A percentile compares a stretch with the other conserved stretches of the same genome.
These are phyloP conservation scores for Apophysomyces elegans DNA, from an alignment of 371 early-diverging fungal species.

Conservation along the genomic window DNA sequence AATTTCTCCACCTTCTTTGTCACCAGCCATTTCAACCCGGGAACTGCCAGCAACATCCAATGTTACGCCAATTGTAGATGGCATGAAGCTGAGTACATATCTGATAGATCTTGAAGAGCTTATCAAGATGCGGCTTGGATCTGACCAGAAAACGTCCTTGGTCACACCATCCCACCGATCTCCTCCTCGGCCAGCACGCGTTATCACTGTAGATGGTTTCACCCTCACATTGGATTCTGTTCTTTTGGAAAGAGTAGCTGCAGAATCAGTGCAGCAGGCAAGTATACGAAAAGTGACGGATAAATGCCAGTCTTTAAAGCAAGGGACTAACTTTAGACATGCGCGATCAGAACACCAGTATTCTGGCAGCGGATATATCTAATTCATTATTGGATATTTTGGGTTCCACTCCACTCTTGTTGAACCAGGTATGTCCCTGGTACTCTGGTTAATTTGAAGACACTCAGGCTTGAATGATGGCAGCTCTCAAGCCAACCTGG, in stretches of 20 bases:
- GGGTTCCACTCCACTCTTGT: background rate
- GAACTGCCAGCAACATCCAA: background rate
- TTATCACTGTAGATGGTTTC: constrained; percentile 32
- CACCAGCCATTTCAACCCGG: background rate
- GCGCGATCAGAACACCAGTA: background rate
- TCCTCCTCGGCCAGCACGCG: constrained; percentile 22
- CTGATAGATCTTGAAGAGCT: constrained; percentile 27
- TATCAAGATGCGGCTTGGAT: constrained; percentile 26
- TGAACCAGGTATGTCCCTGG: constrained; percentile 1
- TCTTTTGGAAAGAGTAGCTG: constrained; percentile 14
- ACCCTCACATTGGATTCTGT: constrained; percentile 30
- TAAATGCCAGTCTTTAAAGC: too few relatives aligned
- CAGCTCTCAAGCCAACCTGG: background rate
- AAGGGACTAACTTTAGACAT: background rate
- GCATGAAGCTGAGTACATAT: constrained; percentile 15
- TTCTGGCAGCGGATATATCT: background rate
- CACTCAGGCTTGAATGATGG: background rate
- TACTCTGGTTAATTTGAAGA: background rate
- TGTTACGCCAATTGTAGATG: constrained; percentile 11
- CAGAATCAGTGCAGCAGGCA: constrained; percentile 1
- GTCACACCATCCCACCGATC: constrained; percentile 7
- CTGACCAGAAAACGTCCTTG: constrained; percentile 6
- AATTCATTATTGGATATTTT: background rate
- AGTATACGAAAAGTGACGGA: background rate
- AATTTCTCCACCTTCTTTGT: background rate